Evolutionary conservation across 345 rosid genomes (phyloP).

Genomic region (Eutrema yunnanense): DNA sequence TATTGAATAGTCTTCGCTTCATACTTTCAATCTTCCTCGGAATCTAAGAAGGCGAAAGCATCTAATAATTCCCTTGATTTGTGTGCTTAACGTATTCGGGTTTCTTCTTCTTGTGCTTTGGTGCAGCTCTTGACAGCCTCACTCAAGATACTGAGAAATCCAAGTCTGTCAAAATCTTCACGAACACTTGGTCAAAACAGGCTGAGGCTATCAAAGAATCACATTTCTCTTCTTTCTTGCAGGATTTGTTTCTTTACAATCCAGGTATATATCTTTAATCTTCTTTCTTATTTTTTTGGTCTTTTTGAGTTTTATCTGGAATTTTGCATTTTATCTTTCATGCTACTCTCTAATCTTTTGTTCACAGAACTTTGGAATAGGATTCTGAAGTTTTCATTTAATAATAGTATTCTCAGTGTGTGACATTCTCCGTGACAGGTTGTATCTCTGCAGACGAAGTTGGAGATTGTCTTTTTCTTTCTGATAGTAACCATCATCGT

Average conservation of each 20-base stretch:
- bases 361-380: not conserved
- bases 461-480: constrained; percentile 62
- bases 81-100: not conserved
- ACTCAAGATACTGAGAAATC: constrained; percentile 34
- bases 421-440: constrained; percentile 36
- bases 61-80: not conserved
- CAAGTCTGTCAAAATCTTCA: constrained; percentile 25
- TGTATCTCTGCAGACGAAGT: constrained; percentile 72
- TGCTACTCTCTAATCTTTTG: not conserved
- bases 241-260: constrained; percentile 55
- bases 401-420: not conserved
- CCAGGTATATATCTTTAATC: constrained; percentile 46
- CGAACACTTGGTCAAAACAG: constrained; percentile 55
- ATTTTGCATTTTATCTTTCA: not conserved
- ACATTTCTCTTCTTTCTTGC: constrained; percentile 38
- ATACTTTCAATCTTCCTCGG: not conserved
- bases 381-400: not conserved
- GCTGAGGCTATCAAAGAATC: constrained; percentile 49
- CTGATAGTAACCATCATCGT: constrained; percentile 97
- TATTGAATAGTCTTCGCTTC: not conserved
- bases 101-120: constrained; percentile 19
- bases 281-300: not conserved
- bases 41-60: not conserved
- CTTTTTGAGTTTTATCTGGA: not conserved
- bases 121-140: constrained; percentile 46